Evolutionary conservation across 306 rosid genomes (phyloP), one percentile per base, ranked within the genome.

Genomic region (Rosa persica): DNA sequence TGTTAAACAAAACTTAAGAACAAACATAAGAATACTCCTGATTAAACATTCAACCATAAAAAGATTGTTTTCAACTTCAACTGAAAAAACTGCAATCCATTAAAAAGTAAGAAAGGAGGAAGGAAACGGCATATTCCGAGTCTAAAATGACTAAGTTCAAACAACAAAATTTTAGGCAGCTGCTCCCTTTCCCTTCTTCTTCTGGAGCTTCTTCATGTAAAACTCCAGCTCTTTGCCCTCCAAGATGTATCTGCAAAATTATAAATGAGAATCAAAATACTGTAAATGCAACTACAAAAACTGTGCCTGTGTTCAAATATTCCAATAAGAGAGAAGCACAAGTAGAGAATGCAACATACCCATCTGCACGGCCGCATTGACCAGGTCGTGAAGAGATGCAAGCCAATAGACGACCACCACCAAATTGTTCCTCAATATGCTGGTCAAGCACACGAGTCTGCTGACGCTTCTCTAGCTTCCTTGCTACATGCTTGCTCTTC

Each of bases 341-440:
- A 60, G 66, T 3, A 8, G 36, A 19, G 30, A 19, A 48, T 20
- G 69, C 65, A 36, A 55, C 87, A 5, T 84, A 86, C 92, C 92
- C 92, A 84, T 89, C 90, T 30, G 84, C 54, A 78, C 92, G 92
- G 48, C 92, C 92, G 51, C 93, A 87, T 64, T 89, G 90, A 22
- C 93, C 90, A 71, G 90, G 93, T 27, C 93, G 78, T 30, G 89
- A 89, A 71, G 93, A 85, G 77, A 89, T 89, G 67, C 89, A 87
- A 47, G 90, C 93, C 79, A 89, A 67, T 4, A 89, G 82, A 77
- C 93, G 89, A 70, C 93, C 90, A 38, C 89, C 75, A 3, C 87
- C 81, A 55, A 89, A 89, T 79, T 87, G 90, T 20, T 89, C 93
- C 81, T 89, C 93, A 81, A 86, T 87, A 44, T 87, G 92, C 38